phyloP scores from a whole-genome alignment of 129 eudicot genomes.

The Ambrosia artemisiifolia region DNA sequence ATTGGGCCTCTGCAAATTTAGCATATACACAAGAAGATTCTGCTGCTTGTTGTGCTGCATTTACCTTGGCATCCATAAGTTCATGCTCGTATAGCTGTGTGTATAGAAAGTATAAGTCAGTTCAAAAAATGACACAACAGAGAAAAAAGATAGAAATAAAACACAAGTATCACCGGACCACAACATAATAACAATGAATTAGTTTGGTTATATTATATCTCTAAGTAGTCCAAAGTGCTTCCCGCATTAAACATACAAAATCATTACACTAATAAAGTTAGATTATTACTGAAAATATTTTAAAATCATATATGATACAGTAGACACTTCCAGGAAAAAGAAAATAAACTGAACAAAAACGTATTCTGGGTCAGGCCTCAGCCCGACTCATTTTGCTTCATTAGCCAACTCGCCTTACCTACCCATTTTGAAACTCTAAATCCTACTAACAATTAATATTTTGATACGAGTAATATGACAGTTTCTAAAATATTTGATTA shows the following conservation, averaged over 20 bases:
- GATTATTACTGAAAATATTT: background rate
- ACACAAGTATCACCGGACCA: background rate
- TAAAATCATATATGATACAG: background rate
- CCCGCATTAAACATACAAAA: background rate
- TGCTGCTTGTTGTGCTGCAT: slow-evolving; percentile 63
- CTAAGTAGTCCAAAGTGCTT: background rate
- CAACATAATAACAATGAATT: background rate
- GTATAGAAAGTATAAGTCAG: background rate
- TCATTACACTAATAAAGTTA: background rate
- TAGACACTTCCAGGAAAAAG: background rate
- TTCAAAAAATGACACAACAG: background rate
- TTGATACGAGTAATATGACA: background rate
- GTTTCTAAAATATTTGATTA: background rate
- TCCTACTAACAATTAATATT: background rate
- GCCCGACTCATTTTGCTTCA: background rate
- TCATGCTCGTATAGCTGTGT: slow-evolving; percentile 67
- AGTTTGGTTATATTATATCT: background rate
- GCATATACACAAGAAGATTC: slow-evolving; percentile 71
- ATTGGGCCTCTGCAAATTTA: slow-evolving; percentile 78
- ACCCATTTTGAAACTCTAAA: slow-evolving; percentile 12
- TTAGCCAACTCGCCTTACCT: background rate
- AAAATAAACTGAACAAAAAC: background rate
- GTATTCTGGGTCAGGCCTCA: background rate
- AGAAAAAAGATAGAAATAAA: background rate
- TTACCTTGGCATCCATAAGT: slow-evolving; percentile 60